Conservation (phyloP, 805 yeast species). For the Sugiyamaella mastotermitis region DNA sequence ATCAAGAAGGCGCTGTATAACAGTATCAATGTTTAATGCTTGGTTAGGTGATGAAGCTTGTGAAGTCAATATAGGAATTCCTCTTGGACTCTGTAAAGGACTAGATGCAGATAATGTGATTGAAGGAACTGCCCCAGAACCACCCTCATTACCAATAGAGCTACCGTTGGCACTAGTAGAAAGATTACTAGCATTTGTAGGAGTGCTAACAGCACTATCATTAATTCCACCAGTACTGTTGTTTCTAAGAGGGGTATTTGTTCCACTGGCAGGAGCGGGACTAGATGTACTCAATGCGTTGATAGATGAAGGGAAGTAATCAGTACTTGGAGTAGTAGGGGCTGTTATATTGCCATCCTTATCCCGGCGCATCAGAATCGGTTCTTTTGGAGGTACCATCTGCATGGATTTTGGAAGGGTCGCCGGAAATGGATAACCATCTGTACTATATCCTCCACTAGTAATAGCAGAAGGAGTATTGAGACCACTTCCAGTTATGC, state of each 20-base stretch:
- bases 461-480: neutral
- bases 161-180: neutral
- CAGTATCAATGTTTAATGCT: slow-evolving; percentile 64
- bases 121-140: neutral
- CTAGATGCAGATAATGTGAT: neutral
- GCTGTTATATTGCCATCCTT: slow-evolving; percentile 33
- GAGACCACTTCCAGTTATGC: neutral
- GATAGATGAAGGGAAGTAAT: neutral
- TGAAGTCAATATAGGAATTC: slow-evolving; percentile 2
- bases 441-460: neutral
- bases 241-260: neutral
- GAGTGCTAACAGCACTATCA: neutral
- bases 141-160: neutral
- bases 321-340: slow-evolving; percentile 9
- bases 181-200: neutral
- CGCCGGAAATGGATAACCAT: slow-evolving; percentile 24
- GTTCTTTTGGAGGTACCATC: slow-evolving; percentile 64
- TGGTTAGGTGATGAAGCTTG: slow-evolving; percentile 14
- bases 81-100: slow-evolving; percentile 3
- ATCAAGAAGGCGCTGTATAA: slow-evolving; percentile 84
- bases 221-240: neutral
- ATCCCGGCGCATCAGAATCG: slow-evolving; percentile 56
- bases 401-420: slow-evolving; percentile 62
- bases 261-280: neutral
- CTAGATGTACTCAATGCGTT: neutral